These are phyloP conservation scores for Thermochaetoides thermophila DNA, from an alignment of 495 filamentous ascomycete genomes.

Conservation along the genomic window DNA sequence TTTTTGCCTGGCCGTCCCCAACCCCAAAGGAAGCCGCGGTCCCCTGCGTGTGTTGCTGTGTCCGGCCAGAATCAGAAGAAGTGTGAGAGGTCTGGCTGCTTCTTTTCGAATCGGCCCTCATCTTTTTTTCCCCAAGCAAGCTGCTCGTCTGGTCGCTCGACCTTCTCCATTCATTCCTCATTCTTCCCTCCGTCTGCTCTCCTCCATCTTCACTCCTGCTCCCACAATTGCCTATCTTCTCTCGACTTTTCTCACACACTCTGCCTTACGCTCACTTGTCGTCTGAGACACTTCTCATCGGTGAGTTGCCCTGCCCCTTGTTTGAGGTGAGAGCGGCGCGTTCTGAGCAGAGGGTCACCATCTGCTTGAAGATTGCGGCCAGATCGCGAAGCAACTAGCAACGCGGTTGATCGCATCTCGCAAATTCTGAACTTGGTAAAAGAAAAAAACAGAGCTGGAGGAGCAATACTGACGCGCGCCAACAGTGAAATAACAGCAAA, in stretches of 20 bases:
- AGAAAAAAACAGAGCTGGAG: conserved; percentile 2
- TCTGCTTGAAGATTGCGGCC: conserved; percentile 1
- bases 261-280: too few relatives aligned
- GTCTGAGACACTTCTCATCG: conserved; percentile 3
- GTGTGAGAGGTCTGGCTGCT: too few relatives aligned
- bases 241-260: not conserved
- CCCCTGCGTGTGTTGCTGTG: conserved; percentile 6
- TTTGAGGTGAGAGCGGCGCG: conserved; percentile 6
- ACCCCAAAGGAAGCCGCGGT: conserved; percentile 6
- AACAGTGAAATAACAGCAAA: conserved; percentile 3
- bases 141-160: conserved; percentile 8
- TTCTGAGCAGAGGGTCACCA: not conserved
- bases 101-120: conserved; percentile 3
- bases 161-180: not conserved
- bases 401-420: too few relatives aligned
- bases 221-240: not conserved
- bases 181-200: conserved; percentile 2
- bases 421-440: too few relatives aligned
- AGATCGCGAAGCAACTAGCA: conserved; percentile 2
- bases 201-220: conserved; percentile 1
- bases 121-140: conserved; percentile 6
- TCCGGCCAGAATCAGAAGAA: too few relatives aligned
- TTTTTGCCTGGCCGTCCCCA: conserved; percentile 12
- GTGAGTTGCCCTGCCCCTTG: conserved; percentile 10
- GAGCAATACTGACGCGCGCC: too few relatives aligned